Conservation (phyloP, 164 flowering plant species). For the Cinnamomum chago region DNA sequence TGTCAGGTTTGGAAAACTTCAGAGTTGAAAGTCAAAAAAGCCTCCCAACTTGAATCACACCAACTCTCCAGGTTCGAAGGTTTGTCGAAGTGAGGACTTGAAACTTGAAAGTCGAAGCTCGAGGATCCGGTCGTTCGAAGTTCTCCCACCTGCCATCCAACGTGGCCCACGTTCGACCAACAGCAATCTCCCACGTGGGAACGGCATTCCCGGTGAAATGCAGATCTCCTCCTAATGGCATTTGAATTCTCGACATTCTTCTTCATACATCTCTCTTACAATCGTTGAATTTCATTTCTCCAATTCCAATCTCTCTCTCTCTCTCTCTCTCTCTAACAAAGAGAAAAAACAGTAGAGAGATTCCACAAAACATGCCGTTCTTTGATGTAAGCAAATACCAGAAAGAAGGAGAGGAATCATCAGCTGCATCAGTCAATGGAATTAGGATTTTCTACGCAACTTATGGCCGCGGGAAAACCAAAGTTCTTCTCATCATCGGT, state of each 20-base stretch:
- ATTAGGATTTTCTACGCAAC: slow-evolving; percentile 63
- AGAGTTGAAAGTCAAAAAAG: too few species aligned
- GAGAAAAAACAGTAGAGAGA: too few species aligned
- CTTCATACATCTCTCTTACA: too few species aligned
- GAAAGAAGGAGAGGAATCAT: slow-evolving; percentile 15
- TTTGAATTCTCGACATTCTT: not conserved
- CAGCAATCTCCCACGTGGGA: not conserved
- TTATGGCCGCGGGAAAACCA: slow-evolving; percentile 72
- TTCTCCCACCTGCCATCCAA: not conserved
- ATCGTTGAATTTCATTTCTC: not conserved
- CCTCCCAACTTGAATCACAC: too few species aligned
- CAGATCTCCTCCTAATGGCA: not conserved
- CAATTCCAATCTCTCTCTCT: not conserved
- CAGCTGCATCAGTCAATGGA: slow-evolving; percentile 24
- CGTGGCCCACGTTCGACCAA: not conserved
- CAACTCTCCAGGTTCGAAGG: too few species aligned
- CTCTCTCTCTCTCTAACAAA: too few species aligned
- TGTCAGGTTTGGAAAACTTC: too few species aligned
- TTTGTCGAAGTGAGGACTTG: too few species aligned
- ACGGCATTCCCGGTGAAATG: not conserved
- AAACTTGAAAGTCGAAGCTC: too few species aligned
- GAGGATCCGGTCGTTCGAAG: too few species aligned
- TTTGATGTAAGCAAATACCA: slow-evolving; percentile 36
- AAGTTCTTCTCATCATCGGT: slow-evolving; percentile 88
- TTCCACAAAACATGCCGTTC: slow-evolving; percentile 52